Evolutionary conservation across 805 yeast species (phyloP), one percentile per base, ranked within the genome.

Genomic region (Sugiyamaella americana): DNA sequence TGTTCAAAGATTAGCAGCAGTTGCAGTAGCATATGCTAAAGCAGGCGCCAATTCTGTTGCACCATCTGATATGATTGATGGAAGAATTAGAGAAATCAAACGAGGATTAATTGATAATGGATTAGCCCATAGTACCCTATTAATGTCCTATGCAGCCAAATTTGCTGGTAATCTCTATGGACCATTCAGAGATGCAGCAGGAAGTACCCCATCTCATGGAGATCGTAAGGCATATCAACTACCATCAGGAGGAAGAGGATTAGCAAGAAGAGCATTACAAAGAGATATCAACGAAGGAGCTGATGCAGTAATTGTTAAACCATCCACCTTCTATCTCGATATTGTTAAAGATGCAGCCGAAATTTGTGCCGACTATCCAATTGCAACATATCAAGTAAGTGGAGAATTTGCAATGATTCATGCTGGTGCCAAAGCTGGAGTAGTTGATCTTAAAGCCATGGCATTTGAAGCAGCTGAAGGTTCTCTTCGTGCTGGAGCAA

Each of bases 391-490:
- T 67, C 98, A 93, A 66, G 98, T 93, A 20, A 80, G 91, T 63
- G 98, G 98, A 36, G 98, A 93, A 68, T 93, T 78, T 61, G 97
- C 98, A 26, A 93, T 93, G 98, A 67, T 93, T 53, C 95, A 89
- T 62, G 98, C 98, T 5, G 98, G 96, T 44, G 97, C 97, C 24
- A 97, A 88, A 60, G 88, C 88, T 73, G 95, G 95, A 34, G 76
- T 89, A 50, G 85, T 83, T 51, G 97, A 91, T 64, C 75, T 93
- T 66, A 83, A 86, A 67, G 66, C 79, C 48, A 66, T 80, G 74
- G 78, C 75, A 0, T 85, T 84, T 58, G 98, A 93, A 69, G 71
- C 93, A 41, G 96, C 93, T 58, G 74, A 86, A 52, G 97, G 98
- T 1, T 82, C 86, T 60, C 73, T 91, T 51, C 79, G 98, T 65